Conservation (phyloP, 1,284 basidiomycete genomes). For the Irpex sp. region DNA sequence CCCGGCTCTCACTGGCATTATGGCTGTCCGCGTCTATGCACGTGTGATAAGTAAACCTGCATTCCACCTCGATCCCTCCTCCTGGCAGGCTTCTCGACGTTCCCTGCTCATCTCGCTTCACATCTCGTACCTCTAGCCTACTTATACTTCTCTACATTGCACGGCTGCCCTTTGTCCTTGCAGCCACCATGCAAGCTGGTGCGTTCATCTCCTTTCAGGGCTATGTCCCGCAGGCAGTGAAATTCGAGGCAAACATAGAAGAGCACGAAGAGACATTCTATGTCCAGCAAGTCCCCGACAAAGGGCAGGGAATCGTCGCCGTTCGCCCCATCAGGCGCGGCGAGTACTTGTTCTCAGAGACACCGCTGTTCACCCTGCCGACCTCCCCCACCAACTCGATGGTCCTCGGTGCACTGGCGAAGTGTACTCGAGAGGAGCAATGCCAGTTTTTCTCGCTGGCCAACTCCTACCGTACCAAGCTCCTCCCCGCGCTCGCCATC, state of each 20-base stretch:
- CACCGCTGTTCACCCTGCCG: conserved; percentile 20
- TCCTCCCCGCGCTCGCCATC: conserved; percentile 18
- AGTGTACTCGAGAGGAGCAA: conserved; percentile 17
- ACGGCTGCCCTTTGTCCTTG: conserved; percentile 1
- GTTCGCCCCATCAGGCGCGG: conserved; percentile 17
- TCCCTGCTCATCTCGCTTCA: neutral
- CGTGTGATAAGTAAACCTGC: neutral
- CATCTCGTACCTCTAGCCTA: neutral
- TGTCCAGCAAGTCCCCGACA: conserved; percentile 17
- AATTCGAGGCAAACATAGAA: conserved; percentile 12
- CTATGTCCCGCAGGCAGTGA: conserved; percentile 6
- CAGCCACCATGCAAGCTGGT: conserved; percentile 5
- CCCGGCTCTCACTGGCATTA: neutral
- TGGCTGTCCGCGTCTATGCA: neutral
- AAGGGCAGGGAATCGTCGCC: conserved; percentile 22
- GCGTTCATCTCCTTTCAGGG: conserved; percentile 7
- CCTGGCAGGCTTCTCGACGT: neutral
- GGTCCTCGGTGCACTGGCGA: conserved; percentile 15
- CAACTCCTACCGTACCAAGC: conserved; percentile 12
- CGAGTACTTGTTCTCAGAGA: conserved; percentile 22
- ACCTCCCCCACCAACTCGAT: conserved; percentile 13
- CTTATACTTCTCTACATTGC: neutral
- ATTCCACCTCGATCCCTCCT: no score
- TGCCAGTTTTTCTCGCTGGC: conserved; percentile 17
- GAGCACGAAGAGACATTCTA: conserved; percentile 10